Base-by-base conservation (phyloP, 2,329 filamentous ascomycete species). In the Pseudogymnoascus sp. region DNA sequence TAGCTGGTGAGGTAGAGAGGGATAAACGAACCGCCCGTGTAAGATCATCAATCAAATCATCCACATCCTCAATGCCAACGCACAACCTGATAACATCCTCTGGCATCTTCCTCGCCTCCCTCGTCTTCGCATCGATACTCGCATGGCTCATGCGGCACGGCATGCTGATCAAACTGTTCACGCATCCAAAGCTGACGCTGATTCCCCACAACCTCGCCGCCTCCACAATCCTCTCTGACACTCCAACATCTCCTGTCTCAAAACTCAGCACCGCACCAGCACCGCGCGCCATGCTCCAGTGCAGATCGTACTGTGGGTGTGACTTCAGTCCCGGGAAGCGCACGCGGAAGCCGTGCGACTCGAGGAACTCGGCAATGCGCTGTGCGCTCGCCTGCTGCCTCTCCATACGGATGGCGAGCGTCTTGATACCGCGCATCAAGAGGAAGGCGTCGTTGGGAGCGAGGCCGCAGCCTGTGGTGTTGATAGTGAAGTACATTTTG, bases 131-230 rank as follows among this genome's bases (percentile, higher is more conserved):
- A 72, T 97, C 94, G 71, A 99, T 99, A 73, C 91, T 96, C 39
- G 94, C 94, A 76, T 99, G 94, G 76, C 93, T 97, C 95, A 99
- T 99, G 71, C 93, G 92, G 78, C 94, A 99, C 7, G 94, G 93
- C 93, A 99, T 97, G 78, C 92, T 97, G 76, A 99, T 99, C 74
- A 99, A 79, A 73, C 90, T 96, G 79, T 99, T 99, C 67, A 99
- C 94, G 74, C 94, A 97, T 58, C 94, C 94, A 73, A 99, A 99
- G 72, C 91, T 96, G 64, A 99, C 94, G 67, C 90, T 95, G 69
- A 99, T 99, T 35, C 89, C 92, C 87, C 91, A 99, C 33, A 99
- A 80, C 66, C 89, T 86, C 2, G 94, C 90, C 31, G 89, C 90
- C 77, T 97, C 94, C 4, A 99, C 94, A 69, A 99, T 97, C 39